A percentile compares a stretch with the other conserved stretches of the same genome.
These are phyloP conservation scores for Favolaschia claudopus DNA, from an alignment of 768 basidiomycete species.

Conservation along the genomic window DNA sequence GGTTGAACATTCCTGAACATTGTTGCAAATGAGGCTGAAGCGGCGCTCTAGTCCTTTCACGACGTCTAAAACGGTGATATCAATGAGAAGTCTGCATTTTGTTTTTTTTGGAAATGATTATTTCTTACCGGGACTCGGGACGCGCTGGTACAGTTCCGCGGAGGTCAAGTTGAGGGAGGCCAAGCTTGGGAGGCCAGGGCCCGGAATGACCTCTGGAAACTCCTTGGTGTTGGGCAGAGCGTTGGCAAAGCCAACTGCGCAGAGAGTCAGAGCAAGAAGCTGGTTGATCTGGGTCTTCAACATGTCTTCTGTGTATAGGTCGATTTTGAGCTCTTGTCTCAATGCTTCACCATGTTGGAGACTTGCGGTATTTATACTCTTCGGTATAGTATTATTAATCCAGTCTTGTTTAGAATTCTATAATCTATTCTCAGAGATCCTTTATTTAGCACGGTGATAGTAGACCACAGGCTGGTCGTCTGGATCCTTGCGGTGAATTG, in stretches of 20 bases:
- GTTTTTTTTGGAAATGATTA: background rate
- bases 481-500: too few relatives aligned
- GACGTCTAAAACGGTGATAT: background rate
- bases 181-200: background rate
- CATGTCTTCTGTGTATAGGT: too few relatives aligned
- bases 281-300: too few relatives aligned
- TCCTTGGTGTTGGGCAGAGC: background rate
- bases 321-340: too few relatives aligned
- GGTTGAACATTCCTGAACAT: background rate
- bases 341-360: too few relatives aligned
- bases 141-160: background rate
- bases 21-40: background rate
- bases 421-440: too few relatives aligned
- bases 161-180: background rate
- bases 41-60: background rate
- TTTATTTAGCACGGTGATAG: too few relatives aligned
- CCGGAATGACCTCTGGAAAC: slow-evolving; percentile 1
- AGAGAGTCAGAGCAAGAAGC: background rate
- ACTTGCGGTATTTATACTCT: too few relatives aligned
- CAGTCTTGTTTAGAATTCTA: too few relatives aligned
- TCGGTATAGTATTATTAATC: too few relatives aligned
- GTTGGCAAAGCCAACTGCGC: background rate
- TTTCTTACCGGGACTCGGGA: background rate
- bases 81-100: background rate
- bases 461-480: too few relatives aligned